A percentile compares a stretch with the other conserved stretches of the same genome.
These are phyloP conservation scores for Aureobasidium lini DNA, from an alignment of 2,329 filamentous ascomycete species.

Conservation along the genomic window DNA sequence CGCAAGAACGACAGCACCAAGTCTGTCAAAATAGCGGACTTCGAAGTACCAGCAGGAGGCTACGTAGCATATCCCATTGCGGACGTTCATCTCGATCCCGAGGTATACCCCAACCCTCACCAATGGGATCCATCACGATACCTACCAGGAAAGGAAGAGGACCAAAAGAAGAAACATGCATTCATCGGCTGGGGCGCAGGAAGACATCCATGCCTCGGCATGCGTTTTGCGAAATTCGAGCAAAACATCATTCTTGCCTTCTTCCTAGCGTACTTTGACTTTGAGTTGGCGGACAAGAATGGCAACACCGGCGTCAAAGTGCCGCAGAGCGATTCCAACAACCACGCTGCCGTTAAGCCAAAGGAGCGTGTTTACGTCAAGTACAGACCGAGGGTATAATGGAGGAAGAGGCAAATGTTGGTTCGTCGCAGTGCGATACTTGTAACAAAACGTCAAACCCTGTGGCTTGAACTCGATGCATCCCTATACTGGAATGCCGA, in stretches of 20 bases:
- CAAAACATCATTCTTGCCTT: conserved; percentile 43
- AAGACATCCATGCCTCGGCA: conserved; percentile 37
- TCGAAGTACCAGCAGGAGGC: conserved; percentile 40
- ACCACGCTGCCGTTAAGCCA: conserved; percentile 36
- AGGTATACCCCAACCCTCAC: conserved; percentile 42
- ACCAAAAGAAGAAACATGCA: conserved; percentile 33
- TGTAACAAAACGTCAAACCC: conserved; percentile 10
- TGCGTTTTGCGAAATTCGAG: conserved; percentile 48
- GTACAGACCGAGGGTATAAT: conserved; percentile 26
- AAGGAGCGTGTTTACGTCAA: conserved; percentile 29
- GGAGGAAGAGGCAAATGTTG: neutral
- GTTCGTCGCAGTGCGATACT: neutral
- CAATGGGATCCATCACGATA: conserved; percentile 47
- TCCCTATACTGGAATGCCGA: conserved; percentile 1
- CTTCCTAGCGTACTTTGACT: conserved; percentile 45
- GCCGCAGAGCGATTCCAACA: conserved; percentile 32
- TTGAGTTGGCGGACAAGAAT: conserved; percentile 34
- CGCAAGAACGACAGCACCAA: conserved; percentile 44
- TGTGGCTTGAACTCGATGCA: conserved; percentile 1
- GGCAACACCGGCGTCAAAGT: conserved; percentile 27
- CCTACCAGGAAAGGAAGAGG: conserved; percentile 40
- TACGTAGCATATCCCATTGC: conserved; percentile 41
- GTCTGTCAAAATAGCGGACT: conserved; percentile 37
- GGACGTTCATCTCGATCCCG: conserved; percentile 44
- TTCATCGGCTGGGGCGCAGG: conserved; percentile 24